Percentiles rank a stretch among this genome's conserved stretches.
phyloP scores from a whole-genome alignment of 257 asterid genomes.

The Solanum pimpinellifolium region DNA sequence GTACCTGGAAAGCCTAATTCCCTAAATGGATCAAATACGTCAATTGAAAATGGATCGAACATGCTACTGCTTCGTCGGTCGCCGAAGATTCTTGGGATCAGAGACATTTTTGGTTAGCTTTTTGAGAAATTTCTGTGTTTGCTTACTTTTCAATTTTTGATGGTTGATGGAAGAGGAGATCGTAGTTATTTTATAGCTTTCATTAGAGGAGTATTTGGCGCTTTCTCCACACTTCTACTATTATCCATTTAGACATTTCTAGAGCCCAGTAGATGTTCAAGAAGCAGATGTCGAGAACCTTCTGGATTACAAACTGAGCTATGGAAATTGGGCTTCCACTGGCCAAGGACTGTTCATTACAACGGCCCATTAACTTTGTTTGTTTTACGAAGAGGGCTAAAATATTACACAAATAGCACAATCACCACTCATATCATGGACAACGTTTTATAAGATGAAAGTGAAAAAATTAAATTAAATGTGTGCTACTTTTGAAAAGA shows the following conservation, averaged over 20 bases:
- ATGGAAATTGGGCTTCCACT: neutral
- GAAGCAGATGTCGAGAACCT: neutral
- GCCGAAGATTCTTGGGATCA: neutral
- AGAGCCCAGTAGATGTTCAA: neutral
- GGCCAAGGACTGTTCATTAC: neutral
- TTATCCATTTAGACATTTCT: neutral
- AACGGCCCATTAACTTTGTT: neutral
- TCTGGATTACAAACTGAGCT: neutral
- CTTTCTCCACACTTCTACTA: neutral
- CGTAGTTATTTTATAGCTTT: neutral
- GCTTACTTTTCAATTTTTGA: neutral
- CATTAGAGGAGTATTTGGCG: neutral
- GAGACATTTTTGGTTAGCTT: neutral
- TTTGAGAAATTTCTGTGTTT: neutral
- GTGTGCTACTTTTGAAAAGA: too few relatives aligned
- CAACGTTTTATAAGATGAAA: neutral
- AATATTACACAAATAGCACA: neutral
- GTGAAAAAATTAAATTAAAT: neutral
- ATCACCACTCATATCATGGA: neutral
- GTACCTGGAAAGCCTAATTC: neutral
- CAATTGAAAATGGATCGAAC: neutral
- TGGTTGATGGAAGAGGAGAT: neutral
- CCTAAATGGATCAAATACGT: neutral
- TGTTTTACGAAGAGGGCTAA: neutral
- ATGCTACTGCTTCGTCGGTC: neutral